Base-by-base conservation (phyloP, 768 basidiomycete species). In the Crepidotus variabilis region DNA sequence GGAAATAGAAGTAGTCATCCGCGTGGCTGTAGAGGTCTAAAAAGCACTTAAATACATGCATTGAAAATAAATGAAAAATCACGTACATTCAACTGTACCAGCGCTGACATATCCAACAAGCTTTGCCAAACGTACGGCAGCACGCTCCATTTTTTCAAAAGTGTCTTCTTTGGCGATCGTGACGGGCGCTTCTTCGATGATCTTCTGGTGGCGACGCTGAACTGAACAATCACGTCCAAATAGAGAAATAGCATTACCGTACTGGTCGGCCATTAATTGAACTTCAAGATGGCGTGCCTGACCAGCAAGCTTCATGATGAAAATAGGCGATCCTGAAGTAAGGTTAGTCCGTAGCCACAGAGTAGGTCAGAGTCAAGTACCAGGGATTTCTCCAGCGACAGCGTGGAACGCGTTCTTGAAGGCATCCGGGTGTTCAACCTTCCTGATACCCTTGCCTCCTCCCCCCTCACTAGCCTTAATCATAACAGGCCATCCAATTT, bases 211-310 rank as follows among this genome's bases (percentile, higher is more conserved):
- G 54, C 97, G 90, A 64, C 97, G 90, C 72, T 99, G 97, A 48
- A 99, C 97, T 55, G 97, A 99, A 71, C 97, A 99, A 71, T 98
- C 97, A 65, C 97, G 95, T 66, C 97, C 97, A 67, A 99, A 99
- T 54, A 99, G 81, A 45, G 97, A 98, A 65, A 99, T 98, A 24
- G 97, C 97, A 71, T 97, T 95, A 56, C 97, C 97, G 70, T 99
- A 99, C 71, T 99, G 97, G 75, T 99, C 97, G 49, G 97, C 97
- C 35, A 99, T 85, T 35, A 99, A 84, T 72, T 99, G 97, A 24
- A 98, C 97, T 72, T 99, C 97, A 65, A 99, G 77, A 74, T 99
- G 97, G 60, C 97, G 90, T 47, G 97, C 97, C 63, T 93, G 89
- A 10, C 96, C 94, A 34, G 97, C 97, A 56, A 99, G 88, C 78